phyloP scores from a whole-genome alignment of 805 yeast species.

The Candida pini region DNA sequence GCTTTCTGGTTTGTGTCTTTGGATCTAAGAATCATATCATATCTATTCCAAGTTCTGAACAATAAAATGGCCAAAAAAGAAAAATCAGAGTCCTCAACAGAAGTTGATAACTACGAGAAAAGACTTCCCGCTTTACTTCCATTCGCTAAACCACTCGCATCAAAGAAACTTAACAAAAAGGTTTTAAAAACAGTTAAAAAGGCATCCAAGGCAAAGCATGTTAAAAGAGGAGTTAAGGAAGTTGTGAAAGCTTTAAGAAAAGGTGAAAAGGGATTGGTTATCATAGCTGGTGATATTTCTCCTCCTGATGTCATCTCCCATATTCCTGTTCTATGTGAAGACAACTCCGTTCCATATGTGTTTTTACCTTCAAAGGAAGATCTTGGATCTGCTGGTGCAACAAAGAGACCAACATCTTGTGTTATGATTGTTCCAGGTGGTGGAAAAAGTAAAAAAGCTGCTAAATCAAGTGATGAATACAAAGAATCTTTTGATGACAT shows the following conservation, averaged over 20 bases:
- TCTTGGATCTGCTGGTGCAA: conserved; percentile 97
- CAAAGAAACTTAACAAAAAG: conserved; percentile 93
- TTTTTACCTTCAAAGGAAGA: conserved; percentile 98
- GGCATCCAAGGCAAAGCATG: conserved; percentile 97
- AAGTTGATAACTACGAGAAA: conserved; percentile 79
- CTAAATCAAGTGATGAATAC: conserved; percentile 76
- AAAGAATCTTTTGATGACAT: conserved; percentile 90
- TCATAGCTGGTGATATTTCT: conserved; percentile 96
- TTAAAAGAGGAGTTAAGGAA: conserved; percentile 97
- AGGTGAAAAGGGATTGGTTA: conserved; percentile 95
- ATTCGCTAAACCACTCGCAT: conserved; percentile 92
- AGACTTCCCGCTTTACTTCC: conserved; percentile 87
- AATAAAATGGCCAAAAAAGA: conserved; percentile 40
- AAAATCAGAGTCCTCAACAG: conserved; percentile 30
- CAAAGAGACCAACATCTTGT: conserved; percentile 98
- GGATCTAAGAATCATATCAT: too few species aligned
- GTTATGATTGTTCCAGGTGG: conserved; percentile 97
- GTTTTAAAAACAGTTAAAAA: conserved; percentile 93
- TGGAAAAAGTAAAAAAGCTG: conserved; percentile 69
- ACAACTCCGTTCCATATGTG: conserved; percentile 80
- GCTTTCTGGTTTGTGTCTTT: too few species aligned
- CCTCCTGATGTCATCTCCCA: conserved; percentile 97
- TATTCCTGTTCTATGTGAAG: conserved; percentile 96
- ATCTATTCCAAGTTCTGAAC: too few species aligned
- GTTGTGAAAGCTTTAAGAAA: conserved; percentile 96